Percentiles rank a stretch among this genome's conserved stretches.
Conservation (phyloP, 495 filamentous ascomycete species). For the Xylaria flabelliformis region DNA sequence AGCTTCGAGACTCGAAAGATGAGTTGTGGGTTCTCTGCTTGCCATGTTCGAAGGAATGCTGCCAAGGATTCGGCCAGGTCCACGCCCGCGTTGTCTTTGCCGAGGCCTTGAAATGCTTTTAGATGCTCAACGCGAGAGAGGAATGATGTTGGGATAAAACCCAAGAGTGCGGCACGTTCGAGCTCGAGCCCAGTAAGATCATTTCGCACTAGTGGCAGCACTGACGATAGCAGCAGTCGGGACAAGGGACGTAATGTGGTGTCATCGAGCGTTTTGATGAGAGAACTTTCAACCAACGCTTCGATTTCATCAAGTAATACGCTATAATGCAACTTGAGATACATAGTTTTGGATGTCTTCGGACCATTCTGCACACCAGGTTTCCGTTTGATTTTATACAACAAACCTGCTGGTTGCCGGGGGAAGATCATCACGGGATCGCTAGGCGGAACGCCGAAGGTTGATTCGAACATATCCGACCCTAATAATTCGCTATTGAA, state of each 20-base stretch:
- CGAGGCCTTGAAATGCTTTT: constrained; percentile 53
- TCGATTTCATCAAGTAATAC: constrained; percentile 76
- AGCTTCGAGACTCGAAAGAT: constrained; percentile 31
- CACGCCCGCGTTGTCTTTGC: constrained; percentile 35
- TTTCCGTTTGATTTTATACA: constrained; percentile 75
- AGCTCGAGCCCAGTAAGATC: constrained; percentile 65
- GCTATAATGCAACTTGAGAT: constrained; percentile 76
- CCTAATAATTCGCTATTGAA: constrained; percentile 71
- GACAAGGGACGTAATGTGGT: constrained; percentile 52
- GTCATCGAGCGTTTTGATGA: constrained; percentile 48
- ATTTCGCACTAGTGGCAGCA: constrained; percentile 59
- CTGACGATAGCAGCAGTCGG: constrained; percentile 52
- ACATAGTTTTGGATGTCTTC: constrained; percentile 60
- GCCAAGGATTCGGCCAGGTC: constrained; percentile 39
- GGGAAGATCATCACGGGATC: constrained; percentile 72
- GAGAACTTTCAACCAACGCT: constrained; percentile 46
- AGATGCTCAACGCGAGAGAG: constrained; percentile 47
- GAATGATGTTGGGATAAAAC: constrained; percentile 53
- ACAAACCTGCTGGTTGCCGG: constrained; percentile 79
- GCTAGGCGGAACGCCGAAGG: constrained; percentile 60
- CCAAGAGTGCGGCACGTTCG: constrained; percentile 60
- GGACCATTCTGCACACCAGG: constrained; percentile 36
- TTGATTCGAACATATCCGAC: constrained; percentile 72
- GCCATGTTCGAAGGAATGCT: constrained; percentile 49
- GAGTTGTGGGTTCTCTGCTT: constrained; percentile 44